A percentile compares a stretch with the other conserved stretches of the same genome.
These are phyloP conservation scores for Aureobasidium vineae DNA, from an alignment of 2,329 filamentous ascomycete species.

Conservation along the genomic window DNA sequence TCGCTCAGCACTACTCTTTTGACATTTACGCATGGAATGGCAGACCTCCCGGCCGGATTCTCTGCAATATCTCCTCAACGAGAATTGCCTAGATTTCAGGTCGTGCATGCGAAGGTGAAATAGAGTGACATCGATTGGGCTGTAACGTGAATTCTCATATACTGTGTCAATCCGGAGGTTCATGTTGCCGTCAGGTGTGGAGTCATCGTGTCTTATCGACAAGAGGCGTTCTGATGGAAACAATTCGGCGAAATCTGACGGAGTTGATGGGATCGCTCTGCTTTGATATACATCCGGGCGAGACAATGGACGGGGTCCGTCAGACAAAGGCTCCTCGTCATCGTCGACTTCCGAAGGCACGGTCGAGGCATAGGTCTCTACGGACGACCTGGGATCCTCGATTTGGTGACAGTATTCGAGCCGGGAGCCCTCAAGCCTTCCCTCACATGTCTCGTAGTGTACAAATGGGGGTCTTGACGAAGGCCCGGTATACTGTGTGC, in stretches of 20 bases:
- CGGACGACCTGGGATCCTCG: constrained; percentile 58
- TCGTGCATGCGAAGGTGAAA: constrained; percentile 97
- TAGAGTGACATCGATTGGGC: constrained; percentile 63
- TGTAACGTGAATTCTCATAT: constrained; percentile 46
- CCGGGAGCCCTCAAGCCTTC: constrained; percentile 28
- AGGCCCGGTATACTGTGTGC: constrained; percentile 27
- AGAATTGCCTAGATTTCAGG: constrained; percentile 80
- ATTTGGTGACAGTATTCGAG: not conserved
- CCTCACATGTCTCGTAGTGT: constrained; percentile 34
- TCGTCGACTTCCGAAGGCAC: constrained; percentile 59
- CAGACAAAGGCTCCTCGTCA: constrained; percentile 47
- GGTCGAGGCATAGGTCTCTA: constrained; percentile 78
- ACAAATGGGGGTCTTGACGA: constrained; percentile 31
- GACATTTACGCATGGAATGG: constrained; percentile 71
- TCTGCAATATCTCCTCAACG: constrained; percentile 84
- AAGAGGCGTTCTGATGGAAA: constrained; percentile 84
- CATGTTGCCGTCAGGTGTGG: constrained; percentile 91
- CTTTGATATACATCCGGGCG: constrained; percentile 61
- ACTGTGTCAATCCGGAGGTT: constrained; percentile 86
- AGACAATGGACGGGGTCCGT: constrained; percentile 60
- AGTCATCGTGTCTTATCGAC: constrained; percentile 84
- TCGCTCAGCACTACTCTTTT: constrained; percentile 53
- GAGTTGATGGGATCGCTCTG: constrained; percentile 71
- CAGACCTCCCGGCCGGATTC: constrained; percentile 93
- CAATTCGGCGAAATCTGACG: constrained; percentile 75